phyloP scores from a whole-genome alignment of 1,139 yeast genomes.

The Scheffersomyces titani region DNA sequence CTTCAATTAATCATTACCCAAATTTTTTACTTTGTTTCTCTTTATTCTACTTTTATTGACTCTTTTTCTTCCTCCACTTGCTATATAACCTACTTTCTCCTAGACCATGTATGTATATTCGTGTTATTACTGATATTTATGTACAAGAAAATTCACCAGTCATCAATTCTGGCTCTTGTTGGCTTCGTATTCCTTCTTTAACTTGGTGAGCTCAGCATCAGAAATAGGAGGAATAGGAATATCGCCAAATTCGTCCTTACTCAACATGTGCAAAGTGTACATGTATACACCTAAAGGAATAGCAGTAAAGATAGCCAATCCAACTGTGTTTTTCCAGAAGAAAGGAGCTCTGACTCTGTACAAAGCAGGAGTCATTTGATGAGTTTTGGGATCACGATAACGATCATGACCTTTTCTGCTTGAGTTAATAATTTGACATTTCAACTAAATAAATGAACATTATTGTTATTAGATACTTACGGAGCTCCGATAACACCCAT shows the following conservation, averaged over 20 bases:
- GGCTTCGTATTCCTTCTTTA: slow-evolving; percentile 67
- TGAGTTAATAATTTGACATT: slow-evolving; percentile 12
- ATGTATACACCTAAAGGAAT: slow-evolving; percentile 69
- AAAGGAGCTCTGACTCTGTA: slow-evolving; percentile 86
- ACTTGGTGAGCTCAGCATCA: slow-evolving; percentile 70
- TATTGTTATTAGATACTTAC: slow-evolving; percentile 23
- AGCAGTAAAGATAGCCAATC: slow-evolving; percentile 57
- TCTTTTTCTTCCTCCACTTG: neutral
- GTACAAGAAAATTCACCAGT: neutral
- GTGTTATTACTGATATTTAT: neutral
- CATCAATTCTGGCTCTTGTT: slow-evolving; percentile 25
- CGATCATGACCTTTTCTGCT: slow-evolving; percentile 30
- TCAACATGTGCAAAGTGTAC: slow-evolving; percentile 72
- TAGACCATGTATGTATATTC: neutral
- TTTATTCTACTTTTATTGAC: too few species aligned
- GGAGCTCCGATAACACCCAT: slow-evolving; percentile 43
- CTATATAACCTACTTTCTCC: neutral
- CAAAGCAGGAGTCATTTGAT: slow-evolving; percentile 92
- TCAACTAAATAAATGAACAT: neutral
- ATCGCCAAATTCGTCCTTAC: slow-evolving; percentile 82
- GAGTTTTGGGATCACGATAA: slow-evolving; percentile 76
- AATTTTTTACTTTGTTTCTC: too few species aligned
- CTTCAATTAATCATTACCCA: neutral
- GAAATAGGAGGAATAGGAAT: slow-evolving; percentile 92
- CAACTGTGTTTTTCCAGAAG: slow-evolving; percentile 71